Conservation (phyloP, 2,329 filamentous ascomycete genomes). For the Penicillium rolfsii region DNA sequence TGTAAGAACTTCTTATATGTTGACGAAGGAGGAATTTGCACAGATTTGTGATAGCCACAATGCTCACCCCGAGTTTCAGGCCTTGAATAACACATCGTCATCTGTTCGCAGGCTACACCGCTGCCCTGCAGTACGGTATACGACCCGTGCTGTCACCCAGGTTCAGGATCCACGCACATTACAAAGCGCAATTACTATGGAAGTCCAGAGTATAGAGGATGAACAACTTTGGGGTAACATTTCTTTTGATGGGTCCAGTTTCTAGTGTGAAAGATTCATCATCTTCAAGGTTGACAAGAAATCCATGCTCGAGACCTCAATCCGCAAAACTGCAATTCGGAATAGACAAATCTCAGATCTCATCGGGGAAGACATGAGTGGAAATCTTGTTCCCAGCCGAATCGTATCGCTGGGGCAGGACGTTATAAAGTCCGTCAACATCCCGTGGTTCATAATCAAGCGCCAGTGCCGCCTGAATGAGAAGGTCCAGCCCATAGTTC, state of each 20-base stretch:
- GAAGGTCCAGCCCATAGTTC: slow-evolving; percentile 37
- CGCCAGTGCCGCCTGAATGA: slow-evolving; percentile 23
- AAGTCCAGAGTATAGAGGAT: background rate
- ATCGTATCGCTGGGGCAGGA: slow-evolving; percentile 36
- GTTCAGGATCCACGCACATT: slow-evolving; percentile 8
- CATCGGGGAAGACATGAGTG: slow-evolving; percentile 26
- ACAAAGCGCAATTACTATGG: background rate
- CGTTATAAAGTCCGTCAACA: slow-evolving; percentile 33
- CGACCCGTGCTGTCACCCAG: slow-evolving; percentile 7
- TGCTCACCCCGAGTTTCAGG: background rate
- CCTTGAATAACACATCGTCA: slow-evolving; percentile 7
- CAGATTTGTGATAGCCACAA: background rate
- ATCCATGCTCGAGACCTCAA: background rate
- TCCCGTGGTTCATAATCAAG: slow-evolving; percentile 47
- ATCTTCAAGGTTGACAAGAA: background rate
- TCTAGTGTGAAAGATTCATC: background rate
- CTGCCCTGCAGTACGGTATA: slow-evolving; percentile 24
- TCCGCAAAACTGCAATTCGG: background rate
- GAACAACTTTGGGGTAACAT: background rate
- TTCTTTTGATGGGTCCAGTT: background rate
- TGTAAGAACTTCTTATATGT: slow-evolving; percentile 20
- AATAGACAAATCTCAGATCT: background rate
- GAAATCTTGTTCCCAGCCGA: slow-evolving; percentile 36
- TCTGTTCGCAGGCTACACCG: slow-evolving; percentile 12
- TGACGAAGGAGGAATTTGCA: slow-evolving; percentile 11